Conservation (phyloP, 1,139 yeast species). For the Diutina rugosa region DNA sequence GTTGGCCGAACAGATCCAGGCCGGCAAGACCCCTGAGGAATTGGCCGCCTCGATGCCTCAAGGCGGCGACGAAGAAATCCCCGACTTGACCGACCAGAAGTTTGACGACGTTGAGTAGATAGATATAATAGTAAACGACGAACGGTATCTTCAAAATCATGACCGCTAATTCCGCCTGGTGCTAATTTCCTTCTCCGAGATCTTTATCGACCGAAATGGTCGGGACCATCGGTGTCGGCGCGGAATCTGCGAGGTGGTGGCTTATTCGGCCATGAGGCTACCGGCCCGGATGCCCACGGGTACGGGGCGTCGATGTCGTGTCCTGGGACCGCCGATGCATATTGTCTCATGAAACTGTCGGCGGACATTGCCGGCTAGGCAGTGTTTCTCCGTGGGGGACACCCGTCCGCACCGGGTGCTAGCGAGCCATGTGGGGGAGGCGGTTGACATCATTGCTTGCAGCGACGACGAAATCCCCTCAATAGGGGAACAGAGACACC, state of each 20-base stretch:
- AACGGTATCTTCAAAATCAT: neutral
- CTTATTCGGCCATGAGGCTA: neutral
- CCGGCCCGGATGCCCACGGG: neutral
- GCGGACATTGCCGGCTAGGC: too few species aligned
- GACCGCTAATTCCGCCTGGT: too few species aligned
- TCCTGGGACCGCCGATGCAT: too few species aligned
- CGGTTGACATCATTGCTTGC: too few species aligned
- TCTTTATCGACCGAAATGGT: too few species aligned
- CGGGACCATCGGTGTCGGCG: neutral
- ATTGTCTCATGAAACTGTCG: too few species aligned
- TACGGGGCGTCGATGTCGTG: too few species aligned
- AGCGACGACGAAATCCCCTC: too few species aligned
- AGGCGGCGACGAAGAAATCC: slow-evolving; percentile 64
- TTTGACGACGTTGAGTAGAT: slow-evolving; percentile 73
- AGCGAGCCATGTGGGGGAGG: neutral
- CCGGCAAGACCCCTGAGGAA: slow-evolving; percentile 34
- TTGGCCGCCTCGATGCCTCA: slow-evolving; percentile 36
- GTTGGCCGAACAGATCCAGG: slow-evolving; percentile 83
- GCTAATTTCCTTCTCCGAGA: too few species aligned
- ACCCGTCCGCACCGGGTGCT: too few species aligned
- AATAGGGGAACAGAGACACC: too few species aligned
- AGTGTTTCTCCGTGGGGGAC: too few species aligned
- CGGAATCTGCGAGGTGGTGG: neutral
- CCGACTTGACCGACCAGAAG: slow-evolving; percentile 90
- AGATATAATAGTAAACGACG: neutral